Evolutionary conservation across 352 stramenopile genomes (phyloP), one percentile per base, ranked within the genome.

Genomic region (Phytophthora palmivora): DNA sequence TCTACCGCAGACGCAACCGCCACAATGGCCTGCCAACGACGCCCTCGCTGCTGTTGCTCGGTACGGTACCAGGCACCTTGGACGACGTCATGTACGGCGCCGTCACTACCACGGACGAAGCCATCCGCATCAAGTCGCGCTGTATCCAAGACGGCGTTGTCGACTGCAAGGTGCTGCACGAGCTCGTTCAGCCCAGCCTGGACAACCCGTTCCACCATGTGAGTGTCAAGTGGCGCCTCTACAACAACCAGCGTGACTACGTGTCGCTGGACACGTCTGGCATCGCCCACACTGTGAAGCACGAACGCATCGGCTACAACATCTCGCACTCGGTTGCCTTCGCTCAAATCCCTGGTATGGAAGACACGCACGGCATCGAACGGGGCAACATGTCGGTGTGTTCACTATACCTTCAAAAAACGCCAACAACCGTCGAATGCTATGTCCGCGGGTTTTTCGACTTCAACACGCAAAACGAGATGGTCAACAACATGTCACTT

Each of bases 251-350:
- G 14, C 69, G 72, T 1, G 72, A 82, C 59, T 82, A 72, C 42
- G 72, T 78, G 37, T 70, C 66, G 18, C 45, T 82, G 9, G 61
- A 82, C 43, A 63, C 61, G 14, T 56, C 63, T 4, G 65, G 72
- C 36, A 48, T 73, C 33, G 34, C 63, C 1, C 58, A 63, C 43
- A 68, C 46, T 7, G 18, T 54, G n/a, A 47, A 58, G 3, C 39
- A 44, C 15, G 56, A 67, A n/a, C 59, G 58, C 21, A 62, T 78
- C 26, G 60, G 60, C 21, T 82, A 74, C 50, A 67, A 60, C 50
- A 42, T 78, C 22, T 63, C 66, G 34, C 72, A 82, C 53, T 82
- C 72, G 44, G 60, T 82, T n/a, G 55, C 64, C 18, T 67, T 78
- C 15, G 64, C 68, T 9, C 56, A 70, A 33, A 63, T 63, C 32